Conservation (phyloP, 2,329 filamentous ascomycete genomes). For the Xylariaceae sp. region DNA sequence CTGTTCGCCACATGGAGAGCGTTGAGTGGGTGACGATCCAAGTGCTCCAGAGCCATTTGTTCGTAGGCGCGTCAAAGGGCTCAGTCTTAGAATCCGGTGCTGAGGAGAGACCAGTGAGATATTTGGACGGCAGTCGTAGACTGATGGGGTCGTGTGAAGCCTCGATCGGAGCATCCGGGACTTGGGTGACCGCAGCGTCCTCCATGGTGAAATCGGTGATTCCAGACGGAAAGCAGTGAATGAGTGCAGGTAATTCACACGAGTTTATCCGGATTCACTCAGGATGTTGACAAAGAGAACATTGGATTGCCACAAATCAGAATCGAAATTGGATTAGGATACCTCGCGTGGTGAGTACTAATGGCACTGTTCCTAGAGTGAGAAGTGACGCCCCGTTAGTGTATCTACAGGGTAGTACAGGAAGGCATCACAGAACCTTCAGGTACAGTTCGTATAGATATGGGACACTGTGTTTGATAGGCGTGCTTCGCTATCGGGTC, state of each 20-base stretch:
- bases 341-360: no score
- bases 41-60: conserved; percentile 58
- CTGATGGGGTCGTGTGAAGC: conserved; percentile 27
- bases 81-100: conserved; percentile 22
- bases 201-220: conserved; percentile 13
- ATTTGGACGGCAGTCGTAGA: conserved; percentile 47
- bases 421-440: no score
- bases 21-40: conserved; percentile 74
- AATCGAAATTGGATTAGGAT: no score
- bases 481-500: not conserved
- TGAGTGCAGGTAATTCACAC: no score
- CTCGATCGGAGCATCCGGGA: conserved; percentile 1
- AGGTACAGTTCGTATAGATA: no score
- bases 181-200: conserved; percentile 13
- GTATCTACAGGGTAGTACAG: no score
- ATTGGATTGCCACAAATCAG: no score
- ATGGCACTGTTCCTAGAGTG: no score
- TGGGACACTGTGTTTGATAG: no score
- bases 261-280: no score
- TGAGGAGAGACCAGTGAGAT: conserved; percentile 31
- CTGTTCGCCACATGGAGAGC: conserved; percentile 72
- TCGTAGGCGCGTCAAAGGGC: conserved; percentile 41
- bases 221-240: not conserved
- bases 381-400: no score
- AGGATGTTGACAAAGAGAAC: no score